A percentile compares a stretch with the other conserved stretches of the same genome.
Evolutionary conservation across 192 early-diverging fungal species (phyloP).

Genomic region (Backusella circina): DNA sequence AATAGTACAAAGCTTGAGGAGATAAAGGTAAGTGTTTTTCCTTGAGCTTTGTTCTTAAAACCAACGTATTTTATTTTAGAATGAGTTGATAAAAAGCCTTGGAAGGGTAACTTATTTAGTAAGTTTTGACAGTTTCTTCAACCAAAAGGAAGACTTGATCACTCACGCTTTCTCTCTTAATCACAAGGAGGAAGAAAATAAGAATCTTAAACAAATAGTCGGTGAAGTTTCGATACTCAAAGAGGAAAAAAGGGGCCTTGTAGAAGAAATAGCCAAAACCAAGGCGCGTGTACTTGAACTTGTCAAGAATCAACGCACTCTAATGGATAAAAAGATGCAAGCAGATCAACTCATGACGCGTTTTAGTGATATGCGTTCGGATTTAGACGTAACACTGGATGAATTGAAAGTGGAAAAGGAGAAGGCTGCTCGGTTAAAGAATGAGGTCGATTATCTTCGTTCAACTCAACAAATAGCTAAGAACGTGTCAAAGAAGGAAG

Average conservation of each 20-base stretch:
- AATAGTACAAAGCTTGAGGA: neutral
- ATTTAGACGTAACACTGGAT: neutral
- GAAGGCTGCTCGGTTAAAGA: neutral
- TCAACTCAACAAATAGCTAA: neutral
- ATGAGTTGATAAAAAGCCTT: neutral
- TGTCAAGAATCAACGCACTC: neutral
- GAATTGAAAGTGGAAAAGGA: neutral
- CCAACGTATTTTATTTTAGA: neutral
- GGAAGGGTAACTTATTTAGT: neutral
- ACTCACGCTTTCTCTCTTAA: neutral
- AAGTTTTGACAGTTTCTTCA: neutral
- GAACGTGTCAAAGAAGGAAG: neutral
- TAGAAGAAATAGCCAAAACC: neutral
- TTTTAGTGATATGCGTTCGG: neutral
- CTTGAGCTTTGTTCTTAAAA: neutral
- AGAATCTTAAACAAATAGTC: neutral
- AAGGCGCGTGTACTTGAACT: neutral
- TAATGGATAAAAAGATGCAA: neutral
- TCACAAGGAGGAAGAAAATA: neutral
- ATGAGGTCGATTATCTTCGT: neutral
- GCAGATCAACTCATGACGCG: neutral
- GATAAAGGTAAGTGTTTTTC: neutral
- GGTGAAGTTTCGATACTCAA: neutral
- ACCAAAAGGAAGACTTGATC: neutral
- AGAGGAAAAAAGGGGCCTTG: neutral